Percentiles rank a stretch among this genome's conserved stretches.
Evolutionary conservation across 805 yeast species (phyloP).

Genomic region (Priceomyces fermenticarens): DNA sequence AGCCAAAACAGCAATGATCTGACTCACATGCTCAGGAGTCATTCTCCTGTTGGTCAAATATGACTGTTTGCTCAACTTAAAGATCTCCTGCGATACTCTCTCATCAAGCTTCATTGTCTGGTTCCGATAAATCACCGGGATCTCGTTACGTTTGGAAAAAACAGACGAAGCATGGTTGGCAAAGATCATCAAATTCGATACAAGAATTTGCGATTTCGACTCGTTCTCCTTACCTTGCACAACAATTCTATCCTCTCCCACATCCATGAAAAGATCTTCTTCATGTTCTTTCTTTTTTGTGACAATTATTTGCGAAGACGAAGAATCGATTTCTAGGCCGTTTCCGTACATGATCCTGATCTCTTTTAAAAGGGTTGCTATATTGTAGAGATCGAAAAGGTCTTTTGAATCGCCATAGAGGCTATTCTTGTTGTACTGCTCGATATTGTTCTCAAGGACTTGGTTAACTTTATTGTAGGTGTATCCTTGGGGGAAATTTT

Average conservation of each 20-base stretch:
- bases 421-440: slow-evolving; percentile 6
- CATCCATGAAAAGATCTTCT: slow-evolving; percentile 8
- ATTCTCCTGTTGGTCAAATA: slow-evolving; percentile 15
- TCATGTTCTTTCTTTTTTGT: background rate
- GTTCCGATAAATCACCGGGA: slow-evolving; percentile 52
- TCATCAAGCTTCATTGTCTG: slow-evolving; percentile 28
- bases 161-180: slow-evolving; percentile 65
- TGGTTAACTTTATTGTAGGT: slow-evolving; percentile 66
- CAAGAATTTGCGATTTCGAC: slow-evolving; percentile 58
- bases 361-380: slow-evolving; percentile 24
- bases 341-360: slow-evolving; percentile 19
- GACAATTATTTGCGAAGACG: slow-evolving; percentile 14
- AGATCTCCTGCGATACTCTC: slow-evolving; percentile 22
- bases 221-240: slow-evolving; percentile 15
- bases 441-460: slow-evolving; percentile 32
- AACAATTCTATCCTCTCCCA: slow-evolving; percentile 10
- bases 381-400: slow-evolving; percentile 23
- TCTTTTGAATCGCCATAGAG: slow-evolving; percentile 17
- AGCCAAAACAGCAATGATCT: slow-evolving; percentile 45
- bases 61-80: slow-evolving; percentile 15
- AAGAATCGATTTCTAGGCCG: slow-evolving; percentile 17
- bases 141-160: slow-evolving; percentile 38
- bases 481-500: slow-evolving; percentile 33
- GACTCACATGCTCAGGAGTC: slow-evolving; percentile 38
- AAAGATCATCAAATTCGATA: slow-evolving; percentile 79